phyloP scores from a whole-genome alignment of 768 basidiomycete genomes.

The Lyophyllum semitale region DNA sequence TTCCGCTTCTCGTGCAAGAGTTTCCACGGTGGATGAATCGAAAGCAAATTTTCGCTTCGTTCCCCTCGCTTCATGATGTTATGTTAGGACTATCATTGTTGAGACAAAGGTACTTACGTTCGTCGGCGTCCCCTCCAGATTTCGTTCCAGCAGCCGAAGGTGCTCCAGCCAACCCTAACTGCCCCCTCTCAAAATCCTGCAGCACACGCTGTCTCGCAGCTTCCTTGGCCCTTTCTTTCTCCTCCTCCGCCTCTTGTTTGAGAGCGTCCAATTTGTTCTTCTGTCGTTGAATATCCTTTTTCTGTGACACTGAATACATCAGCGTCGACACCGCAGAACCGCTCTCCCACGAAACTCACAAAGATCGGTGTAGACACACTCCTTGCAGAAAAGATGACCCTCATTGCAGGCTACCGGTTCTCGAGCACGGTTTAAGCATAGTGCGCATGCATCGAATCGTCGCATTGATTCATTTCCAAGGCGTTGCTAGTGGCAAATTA shows the following conservation, averaged over 20 bases:
- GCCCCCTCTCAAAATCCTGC: slow-evolving; percentile 86
- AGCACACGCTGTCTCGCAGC: slow-evolving; percentile 89
- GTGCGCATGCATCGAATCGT: slow-evolving; percentile 85
- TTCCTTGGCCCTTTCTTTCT: slow-evolving; percentile 64
- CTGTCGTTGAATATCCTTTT: slow-evolving; percentile 91
- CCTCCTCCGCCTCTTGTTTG: slow-evolving; percentile 79
- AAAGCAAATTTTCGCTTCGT: slow-evolving; percentile 88
- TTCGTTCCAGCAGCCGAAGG: slow-evolving; percentile 38
- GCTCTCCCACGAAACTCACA: slow-evolving; percentile 42
- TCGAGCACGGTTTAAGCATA: slow-evolving; percentile 82
- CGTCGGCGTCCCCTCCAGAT: slow-evolving; percentile 37
- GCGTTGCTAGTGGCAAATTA: slow-evolving; percentile 50
- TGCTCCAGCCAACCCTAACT: slow-evolving; percentile 65
- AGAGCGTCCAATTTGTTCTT: slow-evolving; percentile 75
- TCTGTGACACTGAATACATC: slow-evolving; percentile 69
- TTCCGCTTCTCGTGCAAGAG: slow-evolving; percentile 78
- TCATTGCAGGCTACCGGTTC: slow-evolving; percentile 83
- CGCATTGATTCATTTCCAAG: slow-evolving; percentile 93
- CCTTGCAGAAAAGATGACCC: slow-evolving; percentile 95
- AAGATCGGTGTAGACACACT: slow-evolving; percentile 88
- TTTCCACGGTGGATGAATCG: slow-evolving; percentile 70
- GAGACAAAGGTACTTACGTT: slow-evolving; percentile 24
- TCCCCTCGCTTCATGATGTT: slow-evolving; percentile 45
- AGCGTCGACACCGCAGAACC: neutral
- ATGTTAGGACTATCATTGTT: neutral